Conservation (phyloP, 2,329 filamentous ascomycete species). For the Fusarium udum region DNA sequence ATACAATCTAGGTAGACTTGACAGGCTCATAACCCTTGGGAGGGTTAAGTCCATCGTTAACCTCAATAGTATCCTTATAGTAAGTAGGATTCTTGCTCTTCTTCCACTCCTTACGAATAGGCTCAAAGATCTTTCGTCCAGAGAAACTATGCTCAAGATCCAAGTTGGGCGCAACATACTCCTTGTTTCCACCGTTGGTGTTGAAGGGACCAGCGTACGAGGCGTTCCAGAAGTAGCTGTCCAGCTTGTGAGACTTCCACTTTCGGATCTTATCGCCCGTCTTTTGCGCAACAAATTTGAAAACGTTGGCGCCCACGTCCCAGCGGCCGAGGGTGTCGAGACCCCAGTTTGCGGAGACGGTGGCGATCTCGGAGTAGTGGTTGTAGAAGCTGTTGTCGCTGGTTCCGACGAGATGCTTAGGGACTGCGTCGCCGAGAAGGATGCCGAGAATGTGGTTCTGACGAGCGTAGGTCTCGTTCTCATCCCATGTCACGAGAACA, state of each 20-base stretch:
- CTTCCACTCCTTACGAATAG: constrained; percentile 52
- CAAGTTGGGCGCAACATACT: constrained; percentile 55
- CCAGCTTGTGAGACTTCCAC: constrained; percentile 50
- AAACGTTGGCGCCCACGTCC: constrained; percentile 79
- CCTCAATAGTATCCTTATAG: constrained; percentile 52
- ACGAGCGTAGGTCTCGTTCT: constrained; percentile 74
- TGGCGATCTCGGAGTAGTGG: constrained; percentile 76
- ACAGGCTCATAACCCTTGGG: constrained; percentile 50
- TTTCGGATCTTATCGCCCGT: constrained; percentile 64
- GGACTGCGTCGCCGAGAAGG: constrained; percentile 79
- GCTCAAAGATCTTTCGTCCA: constrained; percentile 49
- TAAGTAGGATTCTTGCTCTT: constrained; percentile 53
- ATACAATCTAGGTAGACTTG: constrained; percentile 20
- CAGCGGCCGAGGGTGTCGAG: constrained; percentile 75
- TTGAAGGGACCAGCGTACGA: constrained; percentile 64
- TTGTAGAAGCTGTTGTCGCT: constrained; percentile 76
- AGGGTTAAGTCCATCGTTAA: constrained; percentile 55
- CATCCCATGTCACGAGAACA: constrained; percentile 81
- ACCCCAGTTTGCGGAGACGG: constrained; percentile 74
- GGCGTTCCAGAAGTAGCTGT: constrained; percentile 59
- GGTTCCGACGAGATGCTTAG: constrained; percentile 70
- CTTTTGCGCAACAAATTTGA: constrained; percentile 65
- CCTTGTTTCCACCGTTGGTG: constrained; percentile 45
- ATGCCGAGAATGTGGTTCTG: constrained; percentile 77
- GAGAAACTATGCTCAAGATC: constrained; percentile 44